phyloP scores from a whole-genome alignment of 768 basidiomycete species.

The Pholiota microspora region DNA sequence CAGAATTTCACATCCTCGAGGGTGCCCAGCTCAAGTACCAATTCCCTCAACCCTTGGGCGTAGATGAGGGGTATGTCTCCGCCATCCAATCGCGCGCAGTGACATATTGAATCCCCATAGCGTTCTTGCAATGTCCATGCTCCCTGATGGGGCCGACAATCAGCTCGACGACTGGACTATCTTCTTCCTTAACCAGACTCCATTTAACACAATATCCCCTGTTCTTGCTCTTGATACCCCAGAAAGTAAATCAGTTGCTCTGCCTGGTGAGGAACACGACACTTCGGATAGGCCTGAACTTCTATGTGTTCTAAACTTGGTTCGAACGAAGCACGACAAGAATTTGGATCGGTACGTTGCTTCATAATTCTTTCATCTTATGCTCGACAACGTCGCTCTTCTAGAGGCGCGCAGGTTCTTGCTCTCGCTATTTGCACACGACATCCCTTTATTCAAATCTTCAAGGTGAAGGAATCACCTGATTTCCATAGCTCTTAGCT shows the following conservation, averaged over 20 bases:
- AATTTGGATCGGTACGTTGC: slow-evolving; percentile 61
- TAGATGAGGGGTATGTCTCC: slow-evolving; percentile 84
- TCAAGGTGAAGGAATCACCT: slow-evolving; percentile 59
- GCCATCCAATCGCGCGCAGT: background rate
- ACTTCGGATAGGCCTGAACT: slow-evolving; percentile 46
- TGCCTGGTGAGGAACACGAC: slow-evolving; percentile 34
- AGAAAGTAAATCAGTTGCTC: slow-evolving; percentile 32
- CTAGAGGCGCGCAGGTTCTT: slow-evolving; percentile 90
- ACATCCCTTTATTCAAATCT: slow-evolving; percentile 93
- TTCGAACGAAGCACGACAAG: slow-evolving; percentile 90
- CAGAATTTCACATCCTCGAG: slow-evolving; percentile 98
- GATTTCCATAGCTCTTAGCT: background rate
- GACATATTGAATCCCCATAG: slow-evolving; percentile 38
- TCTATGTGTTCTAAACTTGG: slow-evolving; percentile 87
- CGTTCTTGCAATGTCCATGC: slow-evolving; percentile 94
- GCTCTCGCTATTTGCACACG: slow-evolving; percentile 93
- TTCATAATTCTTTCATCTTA: background rate
- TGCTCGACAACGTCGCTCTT: background rate
- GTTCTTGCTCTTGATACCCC: slow-evolving; percentile 71
- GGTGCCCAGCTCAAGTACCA: slow-evolving; percentile 94
- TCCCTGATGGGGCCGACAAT: slow-evolving; percentile 96
- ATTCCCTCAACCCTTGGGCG: slow-evolving; percentile 91
- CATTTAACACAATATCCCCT: slow-evolving; percentile 83
- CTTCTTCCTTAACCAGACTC: slow-evolving; percentile 95
- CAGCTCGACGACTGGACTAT: slow-evolving; percentile 97